Conservation (phyloP, 2,329 filamentous ascomycete species). For the Xylaria multiplex region DNA sequence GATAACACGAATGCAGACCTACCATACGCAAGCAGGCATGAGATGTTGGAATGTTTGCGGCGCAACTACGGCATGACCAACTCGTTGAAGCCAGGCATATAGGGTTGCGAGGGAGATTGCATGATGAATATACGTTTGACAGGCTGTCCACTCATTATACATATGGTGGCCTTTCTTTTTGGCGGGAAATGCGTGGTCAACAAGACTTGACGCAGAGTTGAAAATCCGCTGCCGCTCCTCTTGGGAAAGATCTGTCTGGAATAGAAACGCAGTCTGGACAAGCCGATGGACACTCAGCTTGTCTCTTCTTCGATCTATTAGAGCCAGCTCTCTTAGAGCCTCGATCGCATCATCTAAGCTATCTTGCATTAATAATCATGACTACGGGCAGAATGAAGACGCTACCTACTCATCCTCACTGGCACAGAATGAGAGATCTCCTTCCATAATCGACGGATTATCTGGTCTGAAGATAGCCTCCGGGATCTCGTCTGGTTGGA, state of each 20-base stretch:
- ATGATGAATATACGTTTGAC: background rate
- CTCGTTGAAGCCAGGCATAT: background rate
- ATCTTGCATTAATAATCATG: background rate
- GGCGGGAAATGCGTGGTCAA: background rate
- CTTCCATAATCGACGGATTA: background rate
- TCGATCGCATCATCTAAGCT: background rate
- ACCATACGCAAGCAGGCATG: constrained; percentile 1
- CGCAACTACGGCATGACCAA: background rate
- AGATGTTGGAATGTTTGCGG: constrained; percentile 1
- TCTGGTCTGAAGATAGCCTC: background rate
- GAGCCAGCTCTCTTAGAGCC: background rate
- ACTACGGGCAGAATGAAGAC: background rate
- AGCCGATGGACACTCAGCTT: background rate
- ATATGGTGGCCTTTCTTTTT: background rate
- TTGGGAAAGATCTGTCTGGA: background rate
- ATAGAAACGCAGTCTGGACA: background rate
- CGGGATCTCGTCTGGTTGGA: background rate
- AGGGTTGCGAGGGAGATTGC: background rate
- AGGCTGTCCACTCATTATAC: background rate
- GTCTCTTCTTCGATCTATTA: background rate
- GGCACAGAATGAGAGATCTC: background rate
- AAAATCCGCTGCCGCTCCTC: background rate
- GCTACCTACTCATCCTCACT: background rate
- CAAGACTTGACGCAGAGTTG: background rate
- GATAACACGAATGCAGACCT: background rate